Conservation (phyloP, 805 yeast species). For the Starmerella floricola region DNA sequence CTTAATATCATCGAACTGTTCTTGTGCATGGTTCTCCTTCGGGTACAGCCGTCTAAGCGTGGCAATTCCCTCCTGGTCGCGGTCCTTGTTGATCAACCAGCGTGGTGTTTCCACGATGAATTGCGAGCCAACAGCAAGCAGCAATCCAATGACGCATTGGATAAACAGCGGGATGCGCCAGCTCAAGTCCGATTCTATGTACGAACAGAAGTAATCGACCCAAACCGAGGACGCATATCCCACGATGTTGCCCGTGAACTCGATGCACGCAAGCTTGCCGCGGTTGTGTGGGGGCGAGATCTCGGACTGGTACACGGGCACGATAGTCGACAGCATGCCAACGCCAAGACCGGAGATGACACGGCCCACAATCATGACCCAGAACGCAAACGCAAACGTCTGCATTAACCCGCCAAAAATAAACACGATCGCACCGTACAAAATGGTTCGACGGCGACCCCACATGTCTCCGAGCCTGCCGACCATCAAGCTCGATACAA, state of each 20-base stretch:
- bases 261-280: conserved; percentile 75
- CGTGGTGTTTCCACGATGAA: conserved; percentile 80
- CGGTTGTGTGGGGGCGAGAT: conserved; percentile 78
- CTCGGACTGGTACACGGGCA: conserved; percentile 80
- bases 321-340: conserved; percentile 70
- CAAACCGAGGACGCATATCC: conserved; percentile 79
- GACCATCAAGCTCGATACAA: conserved; percentile 63
- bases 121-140: conserved; percentile 60
- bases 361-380: conserved; percentile 57
- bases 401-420: conserved; percentile 70
- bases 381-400: conserved; percentile 44
- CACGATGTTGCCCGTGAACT: conserved; percentile 72
- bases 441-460: conserved; percentile 69
- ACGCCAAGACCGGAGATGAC: conserved; percentile 77
- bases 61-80: conserved; percentile 66
- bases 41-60: conserved; percentile 77
- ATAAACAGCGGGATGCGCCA: conserved; percentile 73
- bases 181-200: conserved; percentile 44
- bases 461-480: conserved; percentile 66
- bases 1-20: conserved; percentile 69
- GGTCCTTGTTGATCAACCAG: conserved; percentile 74
- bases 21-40: conserved; percentile 44
- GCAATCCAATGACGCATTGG: conserved; percentile 61
- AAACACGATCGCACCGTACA: conserved; percentile 67
- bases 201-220: conserved; percentile 71